Evolutionary conservation across 768 basidiomycete species (phyloP), one percentile per base, ranked within the genome.

Genomic region (Tulasnella sp.): DNA sequence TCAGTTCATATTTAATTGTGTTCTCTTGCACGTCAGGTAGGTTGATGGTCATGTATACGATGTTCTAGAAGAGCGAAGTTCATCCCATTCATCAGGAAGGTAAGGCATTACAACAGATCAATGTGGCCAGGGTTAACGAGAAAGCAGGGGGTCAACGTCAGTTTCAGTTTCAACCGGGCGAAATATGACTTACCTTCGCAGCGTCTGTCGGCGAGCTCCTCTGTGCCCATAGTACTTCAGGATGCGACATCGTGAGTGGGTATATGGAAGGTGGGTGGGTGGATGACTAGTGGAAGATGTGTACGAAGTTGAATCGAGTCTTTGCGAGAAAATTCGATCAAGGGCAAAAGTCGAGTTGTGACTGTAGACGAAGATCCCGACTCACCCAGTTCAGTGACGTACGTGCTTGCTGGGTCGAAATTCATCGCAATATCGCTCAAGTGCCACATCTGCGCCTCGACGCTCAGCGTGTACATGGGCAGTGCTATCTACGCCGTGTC

Each of bases 141-240:
- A 23, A n/a, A 7, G n/a, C 7, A 27, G n/a, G 8, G 19, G 51
- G 10, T 52, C 11, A 11, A 17, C 29, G 54, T 13, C 13, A 27
- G 41, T 30, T 43, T 27, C 13, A 27, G 9, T 34, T 15, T 9
- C 24, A 48, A 26, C 44, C 27, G 29, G 55, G 42, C 43, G 42
- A 38, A 23, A 21, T 1, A 24, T 56, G 55, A 44, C 55, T 56
- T 48, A 88, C 93, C 77, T 93, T 93, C 49, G 76, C 77, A 30
- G 81, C 76, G 13, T 75, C 79, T 10, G 75, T 67, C 15, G 72
- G 78, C 42, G 82, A 86, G 76, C 85, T 89, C 66, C 95, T 83
- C 73, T 98, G 94, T 48, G 95, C 94, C 92, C 94, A 98, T 1
- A 93, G 78, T 34, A 95, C 77, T 73, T 96, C 92, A 38, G 94